These are phyloP conservation scores for Passalora sequoiae DNA, from an alignment of 2,329 filamentous ascomycete species.

Conservation along the genomic window DNA sequence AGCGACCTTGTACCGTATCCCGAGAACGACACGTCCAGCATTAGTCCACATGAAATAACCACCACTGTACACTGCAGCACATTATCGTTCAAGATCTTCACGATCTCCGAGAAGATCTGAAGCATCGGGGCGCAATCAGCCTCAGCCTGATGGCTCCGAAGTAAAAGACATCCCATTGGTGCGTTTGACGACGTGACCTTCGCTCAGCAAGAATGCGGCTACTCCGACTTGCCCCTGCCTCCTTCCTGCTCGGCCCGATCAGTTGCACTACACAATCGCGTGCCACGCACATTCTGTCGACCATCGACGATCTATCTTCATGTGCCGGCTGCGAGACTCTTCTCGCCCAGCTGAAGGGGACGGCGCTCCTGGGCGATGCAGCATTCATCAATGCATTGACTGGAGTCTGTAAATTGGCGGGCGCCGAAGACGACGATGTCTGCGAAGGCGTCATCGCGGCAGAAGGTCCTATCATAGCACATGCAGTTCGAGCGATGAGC, in stretches of 20 bases:
- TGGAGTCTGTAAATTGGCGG: conserved; percentile 32
- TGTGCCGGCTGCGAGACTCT: conserved; percentile 12
- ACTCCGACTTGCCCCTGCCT: neutral
- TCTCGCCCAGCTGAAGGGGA: conserved; percentile 41
- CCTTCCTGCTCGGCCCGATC: neutral
- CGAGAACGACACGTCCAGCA: too few relatives aligned
- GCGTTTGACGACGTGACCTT: too few relatives aligned
- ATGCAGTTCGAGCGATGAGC: conserved; percentile 44
- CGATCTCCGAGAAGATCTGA: too few relatives aligned
- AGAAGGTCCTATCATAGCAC: conserved; percentile 52
- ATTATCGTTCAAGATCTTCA: too few relatives aligned
- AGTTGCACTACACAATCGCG: neutral
- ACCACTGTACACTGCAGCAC: too few relatives aligned
- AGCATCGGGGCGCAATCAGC: too few relatives aligned
- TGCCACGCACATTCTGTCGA: neutral
- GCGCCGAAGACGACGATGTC: conserved; percentile 51
- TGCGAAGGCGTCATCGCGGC: conserved; percentile 49
- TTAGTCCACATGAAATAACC: too few relatives aligned
- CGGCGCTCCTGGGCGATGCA: conserved; percentile 42
- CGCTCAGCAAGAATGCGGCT: neutral
- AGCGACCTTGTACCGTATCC: too few relatives aligned
- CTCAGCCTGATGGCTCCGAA: too few relatives aligned
- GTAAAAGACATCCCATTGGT: too few relatives aligned
- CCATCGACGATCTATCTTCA: neutral
- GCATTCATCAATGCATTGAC: conserved; percentile 39